These are phyloP conservation scores for Brassica rapa DNA, from an alignment of 345 rosid genomes.

Conservation along the genomic window DNA sequence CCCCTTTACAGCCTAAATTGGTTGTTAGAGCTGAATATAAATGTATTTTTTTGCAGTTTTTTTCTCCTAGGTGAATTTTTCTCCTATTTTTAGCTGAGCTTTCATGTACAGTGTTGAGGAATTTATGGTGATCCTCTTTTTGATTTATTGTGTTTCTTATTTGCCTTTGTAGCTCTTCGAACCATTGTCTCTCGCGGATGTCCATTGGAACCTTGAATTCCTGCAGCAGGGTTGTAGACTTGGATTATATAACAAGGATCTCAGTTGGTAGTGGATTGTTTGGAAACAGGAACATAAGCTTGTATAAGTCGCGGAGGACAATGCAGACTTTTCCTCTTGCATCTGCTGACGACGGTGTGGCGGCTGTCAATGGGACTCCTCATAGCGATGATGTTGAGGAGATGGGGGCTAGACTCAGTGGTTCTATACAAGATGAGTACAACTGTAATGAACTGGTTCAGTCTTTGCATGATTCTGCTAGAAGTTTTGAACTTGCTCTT, in stretches of 20 bases:
- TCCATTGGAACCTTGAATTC: constrained; percentile 44
- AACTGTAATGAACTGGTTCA: constrained; percentile 78
- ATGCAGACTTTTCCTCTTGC: constrained; percentile 47
- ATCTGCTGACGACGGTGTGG: constrained; percentile 74
- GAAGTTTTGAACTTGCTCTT: constrained; percentile 78
- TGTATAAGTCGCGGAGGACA: constrained; percentile 46
- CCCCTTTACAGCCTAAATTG: not conserved
- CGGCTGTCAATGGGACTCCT: constrained; percentile 65
- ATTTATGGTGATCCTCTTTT: not conserved
- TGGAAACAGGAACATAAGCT: constrained; percentile 42
- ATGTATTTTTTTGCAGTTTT: not conserved
- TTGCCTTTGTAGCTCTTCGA: constrained; percentile 57
- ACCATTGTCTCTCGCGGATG: constrained; percentile 49
- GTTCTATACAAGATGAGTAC: constrained; percentile 67
- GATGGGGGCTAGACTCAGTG: constrained; percentile 64
- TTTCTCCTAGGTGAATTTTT: not conserved
- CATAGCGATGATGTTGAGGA: constrained; percentile 62
- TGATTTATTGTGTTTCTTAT: constrained; percentile 17
- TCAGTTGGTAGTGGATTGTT: constrained; percentile 19
- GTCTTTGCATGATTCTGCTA: constrained; percentile 80
- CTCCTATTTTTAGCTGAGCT: not conserved
- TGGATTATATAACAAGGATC: constrained; percentile 50
- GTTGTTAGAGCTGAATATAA: not conserved
- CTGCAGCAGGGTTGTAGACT: constrained; percentile 45
- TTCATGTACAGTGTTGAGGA: not conserved